These are phyloP conservation scores for Lathyrus tuberosus DNA, from an alignment of 306 rosid species.

Conservation along the genomic window DNA sequence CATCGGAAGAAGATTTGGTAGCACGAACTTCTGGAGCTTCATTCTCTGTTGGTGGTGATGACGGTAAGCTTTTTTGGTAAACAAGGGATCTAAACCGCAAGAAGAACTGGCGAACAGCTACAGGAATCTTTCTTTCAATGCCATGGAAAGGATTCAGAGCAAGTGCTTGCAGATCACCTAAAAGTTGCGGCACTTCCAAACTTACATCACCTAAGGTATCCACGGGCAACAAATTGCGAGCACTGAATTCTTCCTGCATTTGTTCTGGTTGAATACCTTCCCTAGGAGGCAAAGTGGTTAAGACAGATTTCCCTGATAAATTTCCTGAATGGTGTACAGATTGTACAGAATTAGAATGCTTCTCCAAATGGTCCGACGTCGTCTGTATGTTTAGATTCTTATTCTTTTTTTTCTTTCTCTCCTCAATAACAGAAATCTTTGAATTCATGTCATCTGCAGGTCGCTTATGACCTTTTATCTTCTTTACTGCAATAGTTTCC, in stretches of 20 bases:
- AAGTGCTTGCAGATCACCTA: slow-evolving; percentile 82
- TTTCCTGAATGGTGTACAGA: slow-evolving; percentile 42
- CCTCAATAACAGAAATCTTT: slow-evolving; percentile 48
- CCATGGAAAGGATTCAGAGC: slow-evolving; percentile 91
- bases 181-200: slow-evolving; percentile 61
- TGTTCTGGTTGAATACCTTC: slow-evolving; percentile 51
- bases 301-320: slow-evolving; percentile 43
- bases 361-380: slow-evolving; percentile 48
- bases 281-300: slow-evolving; percentile 49
- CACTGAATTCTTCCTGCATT: slow-evolving; percentile 43
- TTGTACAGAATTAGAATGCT: slow-evolving; percentile 49
- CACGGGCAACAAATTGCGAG: slow-evolving; percentile 35
- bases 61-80: slow-evolving; percentile 80
- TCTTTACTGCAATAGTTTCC: slow-evolving; percentile 49
- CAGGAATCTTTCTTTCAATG: slow-evolving; percentile 57
- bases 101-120: slow-evolving; percentile 64
- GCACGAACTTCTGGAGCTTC: slow-evolving; percentile 59
- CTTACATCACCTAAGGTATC: slow-evolving; percentile 45
- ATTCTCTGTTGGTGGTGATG: slow-evolving; percentile 65
- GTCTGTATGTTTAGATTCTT: slow-evolving; percentile 47
- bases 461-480: slow-evolving; percentile 63
- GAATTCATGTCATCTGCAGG: slow-evolving; percentile 54
- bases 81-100: slow-evolving; percentile 84
- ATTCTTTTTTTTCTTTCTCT: slow-evolving; percentile 76
- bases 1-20: slow-evolving; percentile 47